Base-by-base conservation (phyloP, 2,329 filamentous ascomycete species). In the Talaromyces atroroseus region DNA sequence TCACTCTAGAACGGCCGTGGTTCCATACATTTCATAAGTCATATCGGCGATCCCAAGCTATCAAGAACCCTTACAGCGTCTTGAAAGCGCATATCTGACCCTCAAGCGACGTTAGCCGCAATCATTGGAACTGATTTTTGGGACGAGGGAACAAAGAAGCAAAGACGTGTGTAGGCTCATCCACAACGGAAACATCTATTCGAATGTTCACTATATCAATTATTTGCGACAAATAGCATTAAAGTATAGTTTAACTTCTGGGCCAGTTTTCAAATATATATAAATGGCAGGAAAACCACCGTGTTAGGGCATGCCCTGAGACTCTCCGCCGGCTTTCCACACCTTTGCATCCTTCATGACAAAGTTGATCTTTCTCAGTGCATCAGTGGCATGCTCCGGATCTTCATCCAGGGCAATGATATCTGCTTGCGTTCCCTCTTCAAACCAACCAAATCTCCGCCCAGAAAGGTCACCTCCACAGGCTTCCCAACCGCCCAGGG, bases 381-480 rank as follows among this genome's bases (percentile, higher is more conserved):
- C 49, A 24, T 36, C 7, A 21, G 26, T 7, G 24, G 16, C 21
- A 11, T 21, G 34, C 8, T n/a, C 16, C 49, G 76, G 74, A 60
- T 82, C 76, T 0, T 71, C 66, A 2, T 76, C 68, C 10, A 83
- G 57, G 0, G 78, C 80, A 47, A 82, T 72, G 10, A 83, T 72
- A 66, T 82, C 81, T 0, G 80, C 80, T 8, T 75, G 68, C 38
- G 69, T 74, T 0, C 79, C 80, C 49, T 74, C 65, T 50, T 78
- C 78, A 24, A 82, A 64, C 67, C 74, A 78, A 1, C 81, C 81
- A 63, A 84, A 83, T 18, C 71, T 68, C 52, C 74, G 72, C 0
- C 80, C 81, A 57, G 76, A 80, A 49, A 74, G 70, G 40, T 82
- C 78, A 1, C 72, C 75, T 0, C 81, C 80, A 58, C 81, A 83